phyloP scores from a whole-genome alignment of 176 grass and related monocot genomes.

The Elaeis guineensis region DNA sequence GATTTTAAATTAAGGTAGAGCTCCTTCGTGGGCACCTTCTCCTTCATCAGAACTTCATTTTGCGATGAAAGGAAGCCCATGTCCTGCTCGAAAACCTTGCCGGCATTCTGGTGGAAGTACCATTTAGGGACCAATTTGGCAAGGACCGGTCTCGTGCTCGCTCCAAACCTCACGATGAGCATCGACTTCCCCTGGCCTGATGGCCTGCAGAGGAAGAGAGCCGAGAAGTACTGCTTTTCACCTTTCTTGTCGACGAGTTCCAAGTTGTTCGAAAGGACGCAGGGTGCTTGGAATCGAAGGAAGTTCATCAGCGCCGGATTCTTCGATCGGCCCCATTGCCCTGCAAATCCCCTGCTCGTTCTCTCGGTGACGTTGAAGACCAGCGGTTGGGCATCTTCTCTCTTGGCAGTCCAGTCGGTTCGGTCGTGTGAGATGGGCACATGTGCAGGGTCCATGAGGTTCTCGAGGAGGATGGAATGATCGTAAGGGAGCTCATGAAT shows the following conservation, averaged over 20 bases:
- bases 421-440: constrained; percentile 96
- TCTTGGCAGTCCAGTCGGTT: constrained; percentile 83
- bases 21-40: constrained; percentile 67
- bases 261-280: constrained; percentile 64
- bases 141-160: constrained; percentile 21
- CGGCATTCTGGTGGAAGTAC: constrained; percentile 76
- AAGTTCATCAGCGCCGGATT: constrained; percentile 40
- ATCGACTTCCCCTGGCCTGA: constrained; percentile 74
- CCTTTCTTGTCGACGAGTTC: constrained; percentile 57
- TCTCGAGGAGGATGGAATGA: constrained; percentile 96
- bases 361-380: constrained; percentile 71
- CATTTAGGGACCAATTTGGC: constrained; percentile 37
- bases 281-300: constrained; percentile 64
- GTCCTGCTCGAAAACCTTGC: constrained; percentile 96
- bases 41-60: constrained; percentile 85
- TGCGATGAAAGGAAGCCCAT: constrained; percentile 97
- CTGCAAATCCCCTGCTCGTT: constrained; percentile 52
- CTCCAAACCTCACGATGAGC: constrained; percentile 72
- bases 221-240: constrained; percentile 44
- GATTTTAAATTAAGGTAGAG: constrained; percentile 85
- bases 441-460: constrained; percentile 95
- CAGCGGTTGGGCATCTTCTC: constrained; percentile 83
- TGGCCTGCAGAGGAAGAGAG: constrained; percentile 74
- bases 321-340: constrained; percentile 36
- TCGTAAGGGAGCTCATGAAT: constrained; percentile 93